Evolutionary conservation across 2,329 filamentous ascomycete species (phyloP).

Genomic region (Fusarium piperis): DNA sequence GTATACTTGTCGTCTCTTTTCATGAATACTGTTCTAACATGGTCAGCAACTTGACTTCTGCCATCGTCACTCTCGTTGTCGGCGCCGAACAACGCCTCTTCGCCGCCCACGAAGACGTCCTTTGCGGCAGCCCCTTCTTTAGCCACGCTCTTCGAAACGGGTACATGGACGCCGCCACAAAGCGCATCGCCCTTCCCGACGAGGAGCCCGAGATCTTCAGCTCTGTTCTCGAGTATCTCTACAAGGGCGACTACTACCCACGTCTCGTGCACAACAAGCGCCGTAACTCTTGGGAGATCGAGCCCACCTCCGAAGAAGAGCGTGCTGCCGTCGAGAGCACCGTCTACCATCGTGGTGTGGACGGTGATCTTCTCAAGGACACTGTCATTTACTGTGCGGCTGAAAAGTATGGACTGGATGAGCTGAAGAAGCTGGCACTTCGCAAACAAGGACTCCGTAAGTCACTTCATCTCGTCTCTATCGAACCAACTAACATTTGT

Average conservation of each 20-base stretch:
- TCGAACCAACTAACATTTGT: conserved; percentile 1
- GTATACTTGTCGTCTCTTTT: conserved; percentile 23
- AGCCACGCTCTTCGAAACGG: conserved; percentile 48
- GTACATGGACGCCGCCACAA: conserved; percentile 54
- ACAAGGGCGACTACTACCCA: conserved; percentile 94
- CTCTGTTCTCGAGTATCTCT: conserved; percentile 88
- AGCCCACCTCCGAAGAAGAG: conserved; percentile 63
- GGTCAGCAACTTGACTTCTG: conserved; percentile 63
- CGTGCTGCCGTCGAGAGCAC: conserved; percentile 67
- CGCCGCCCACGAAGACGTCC: conserved; percentile 88
- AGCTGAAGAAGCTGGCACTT: conserved; percentile 84
- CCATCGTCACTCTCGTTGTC: conserved; percentile 83
- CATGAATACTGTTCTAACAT: conserved; percentile 2
- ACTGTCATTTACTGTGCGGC: conserved; percentile 92
- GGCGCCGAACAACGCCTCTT: conserved; percentile 88
- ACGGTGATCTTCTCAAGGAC: conserved; percentile 81
- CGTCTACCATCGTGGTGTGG: conserved; percentile 72
- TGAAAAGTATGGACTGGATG: conserved; percentile 82
- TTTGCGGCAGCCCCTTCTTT: conserved; percentile 84
- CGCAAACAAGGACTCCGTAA: conserved; percentile 87
- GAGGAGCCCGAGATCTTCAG: conserved; percentile 93
- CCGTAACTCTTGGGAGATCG: conserved; percentile 83
- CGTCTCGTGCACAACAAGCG: conserved; percentile 84
- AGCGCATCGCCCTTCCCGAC: conserved; percentile 81
- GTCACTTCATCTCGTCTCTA: conserved; percentile 41